Evolutionary conservation across 176 grass and related monocot genomes (phyloP), one percentile per base, ranked within the genome.

Genomic region (Avena insularis): DNA sequence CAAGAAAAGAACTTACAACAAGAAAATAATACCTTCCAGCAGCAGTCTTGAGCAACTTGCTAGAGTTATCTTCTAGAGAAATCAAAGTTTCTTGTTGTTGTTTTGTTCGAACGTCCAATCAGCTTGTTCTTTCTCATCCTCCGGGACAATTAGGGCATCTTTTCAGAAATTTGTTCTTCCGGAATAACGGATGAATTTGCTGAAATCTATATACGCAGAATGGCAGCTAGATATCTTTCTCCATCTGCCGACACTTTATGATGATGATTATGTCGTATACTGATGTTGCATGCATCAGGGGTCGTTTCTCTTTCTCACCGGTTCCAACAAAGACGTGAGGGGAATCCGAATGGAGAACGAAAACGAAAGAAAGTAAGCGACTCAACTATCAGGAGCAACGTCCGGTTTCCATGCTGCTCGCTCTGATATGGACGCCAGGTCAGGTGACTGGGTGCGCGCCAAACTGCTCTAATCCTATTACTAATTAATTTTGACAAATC

Each of bases 191-290:
- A 8, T 0, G 43, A 45, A 7, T 50, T 77, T 80, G 2, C 48
- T 64, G 59, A 7, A 17, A 19, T 56, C 16, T 56, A 27, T 56
- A 27, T 54, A 79, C 10, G 79, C 66, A 83, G 55, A 78, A 64
- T n/a, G 80, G 49, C 13, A 35, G 51, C 49, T 63, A 46, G 64
- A 84, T 89, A 0, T 57, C 55, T 57, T 57, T 66, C 62, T 11
- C 1, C 13, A 16, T 87, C 89, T 84, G 80, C 85, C 85, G 85
- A 91, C 85, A 91, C 66, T 48, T 10, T 48, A 48, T 63, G 25
- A 62, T 48, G 73, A 71, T 53, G 36, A 8, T 48, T 8, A 57
- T 83, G 84, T 64, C 73, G 46, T 83, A 46, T 79, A 72, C 29
- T 82, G 71, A 71, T 17, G 71, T 38, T 79, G 50, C 89, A 83